Base-by-base conservation (phyloP, 139 green algal genomes). In the Chlorella ohadii region DNA sequence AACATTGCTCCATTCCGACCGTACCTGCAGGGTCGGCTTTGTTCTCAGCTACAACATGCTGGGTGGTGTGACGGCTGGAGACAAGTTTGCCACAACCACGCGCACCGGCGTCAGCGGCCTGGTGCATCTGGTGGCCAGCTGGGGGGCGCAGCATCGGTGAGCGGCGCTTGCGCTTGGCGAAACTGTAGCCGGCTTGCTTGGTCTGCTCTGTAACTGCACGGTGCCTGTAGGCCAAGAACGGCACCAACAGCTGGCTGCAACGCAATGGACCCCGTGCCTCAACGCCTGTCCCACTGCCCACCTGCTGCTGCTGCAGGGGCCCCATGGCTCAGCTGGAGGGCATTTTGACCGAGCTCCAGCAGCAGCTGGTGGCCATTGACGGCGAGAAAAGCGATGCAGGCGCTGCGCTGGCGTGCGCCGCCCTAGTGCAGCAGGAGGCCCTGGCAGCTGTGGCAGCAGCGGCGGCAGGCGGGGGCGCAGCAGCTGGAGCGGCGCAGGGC, bases 371-470 rank as follows among this genome's bases (percentile, higher is more conserved):
- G 23, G 63, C 63, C 78, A 74, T 83, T 5, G 78, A 75, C 0
- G 78, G 28, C n/a, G 78, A 83, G 5, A 83, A 83, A 41, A 83
- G 63, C 22, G 78, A 83, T 25, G 78, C 41, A 17, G 78, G 34
- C 28, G 78, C 78, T 4, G 78, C 63, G 19, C 78, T 83, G 63
- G 78, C 44, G 7, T 83, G 78, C 63, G 78, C 63, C 1, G 65
- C 65, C 28, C 63, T 83, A 16, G 63, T 83, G 61, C 78, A 83
- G 63, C 39, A 74, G 0, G 78, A 83, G 19, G 41, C 71, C 2
- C 17, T 28, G 41, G 71, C 70, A 25, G 70, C 23, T 19, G 3
- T 19, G 27, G 78, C 78, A 16, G 63, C 63, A 22, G 19, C 7
- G 39, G 39, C 27, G 13, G 70, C 70, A 33, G 63, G 63, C 19